A percentile compares a stretch with the other conserved stretches of the same genome.
These are phyloP conservation scores for Termitomyces sp. DNA, from an alignment of 768 basidiomycete species.

Conservation along the genomic window DNA sequence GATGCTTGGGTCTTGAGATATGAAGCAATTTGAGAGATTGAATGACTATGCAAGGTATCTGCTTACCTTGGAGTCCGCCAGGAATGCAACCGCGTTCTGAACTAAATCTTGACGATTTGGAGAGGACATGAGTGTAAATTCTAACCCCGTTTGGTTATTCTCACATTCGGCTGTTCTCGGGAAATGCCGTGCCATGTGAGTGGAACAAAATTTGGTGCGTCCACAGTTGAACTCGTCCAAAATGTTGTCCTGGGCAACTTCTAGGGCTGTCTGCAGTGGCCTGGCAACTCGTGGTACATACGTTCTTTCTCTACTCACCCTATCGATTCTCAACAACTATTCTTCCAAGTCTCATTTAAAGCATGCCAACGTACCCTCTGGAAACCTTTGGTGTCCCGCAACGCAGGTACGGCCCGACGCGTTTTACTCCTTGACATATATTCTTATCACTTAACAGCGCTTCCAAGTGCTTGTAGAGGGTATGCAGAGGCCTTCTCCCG, in stretches of 20 bases:
- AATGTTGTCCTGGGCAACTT: constrained; percentile 53
- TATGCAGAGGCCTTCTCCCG: constrained; percentile 81
- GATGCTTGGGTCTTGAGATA: constrained; percentile 65
- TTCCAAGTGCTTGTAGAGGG: constrained; percentile 52
- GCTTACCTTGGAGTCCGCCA: constrained; percentile 76
- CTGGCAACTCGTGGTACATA: constrained; percentile 43
- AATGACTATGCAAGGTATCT: background rate
- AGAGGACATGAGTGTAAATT: constrained; percentile 21
- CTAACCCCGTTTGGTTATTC: constrained; percentile 15
- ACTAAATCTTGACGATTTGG: constrained; percentile 71
- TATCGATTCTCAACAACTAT: background rate
- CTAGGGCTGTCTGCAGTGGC: constrained; percentile 45
- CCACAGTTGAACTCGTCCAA: constrained; percentile 17
- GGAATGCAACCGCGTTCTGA: constrained; percentile 79
- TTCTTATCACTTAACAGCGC: background rate
- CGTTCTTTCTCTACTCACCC: background rate
- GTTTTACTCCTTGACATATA: background rate
- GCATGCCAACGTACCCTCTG: constrained; percentile 34
- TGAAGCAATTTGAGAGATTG: constrained; percentile 6
- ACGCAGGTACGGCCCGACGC: constrained; percentile 25
- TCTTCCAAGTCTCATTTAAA: constrained; percentile 21
- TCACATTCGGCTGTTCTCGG: constrained; percentile 19
- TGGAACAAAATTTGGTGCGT: constrained; percentile 15
- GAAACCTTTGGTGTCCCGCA: constrained; percentile 21
- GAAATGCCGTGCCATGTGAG: constrained; percentile 15